Evolutionary conservation across 2,329 filamentous ascomycete species (phyloP), one percentile per base, ranked within the genome.

Genomic region (Colletotrichum ledebouriae): DNA sequence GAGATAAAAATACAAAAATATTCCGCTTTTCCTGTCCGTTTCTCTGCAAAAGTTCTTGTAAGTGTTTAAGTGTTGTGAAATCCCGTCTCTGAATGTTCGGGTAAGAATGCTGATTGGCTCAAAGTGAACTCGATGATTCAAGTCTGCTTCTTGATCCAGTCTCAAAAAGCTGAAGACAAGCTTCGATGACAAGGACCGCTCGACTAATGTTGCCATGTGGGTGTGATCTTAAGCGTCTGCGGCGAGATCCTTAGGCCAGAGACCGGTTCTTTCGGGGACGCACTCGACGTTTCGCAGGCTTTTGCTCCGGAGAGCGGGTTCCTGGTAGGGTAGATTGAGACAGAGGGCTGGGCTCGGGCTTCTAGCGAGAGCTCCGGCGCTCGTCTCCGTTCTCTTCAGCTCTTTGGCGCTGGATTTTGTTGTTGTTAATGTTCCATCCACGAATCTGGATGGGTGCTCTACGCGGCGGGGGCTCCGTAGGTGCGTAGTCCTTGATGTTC

Each of bases 401-500:
- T 10, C 59, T 60, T 37, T 67, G 63, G 33, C 67, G 67, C 37
- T 67, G 67, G 10, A 69, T 67, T 17, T 65, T 69, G 47, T 67
- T 69, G 20, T 69, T 69, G 17, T 69, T 69, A 13, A 69, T 67
- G 41, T 67, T 69, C 87, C 87, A 89, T 1, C 86, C 87, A 33
- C 87, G 77, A 37, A 89, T 88, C 49, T 83, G 81, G 12, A 85
- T 87, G 0, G 87, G 87, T 0, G 86, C 87, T 15, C 83, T 85
- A 55, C 82, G 83, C 9, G 87, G 87, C 34, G 87, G 82, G 13
- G 86, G 85, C 57, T 88, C 86, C 17, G 82, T 83, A 2, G 86
- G 82, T 4, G 81, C 80, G 49, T 87, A 87, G 72, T 89, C 86
- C 73, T 88, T 89, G 73, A 88, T 87, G 20, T 86, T 84, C 70